These are phyloP conservation scores for Rosa persica DNA, from an alignment of 306 rosid species.

Conservation along the genomic window DNA sequence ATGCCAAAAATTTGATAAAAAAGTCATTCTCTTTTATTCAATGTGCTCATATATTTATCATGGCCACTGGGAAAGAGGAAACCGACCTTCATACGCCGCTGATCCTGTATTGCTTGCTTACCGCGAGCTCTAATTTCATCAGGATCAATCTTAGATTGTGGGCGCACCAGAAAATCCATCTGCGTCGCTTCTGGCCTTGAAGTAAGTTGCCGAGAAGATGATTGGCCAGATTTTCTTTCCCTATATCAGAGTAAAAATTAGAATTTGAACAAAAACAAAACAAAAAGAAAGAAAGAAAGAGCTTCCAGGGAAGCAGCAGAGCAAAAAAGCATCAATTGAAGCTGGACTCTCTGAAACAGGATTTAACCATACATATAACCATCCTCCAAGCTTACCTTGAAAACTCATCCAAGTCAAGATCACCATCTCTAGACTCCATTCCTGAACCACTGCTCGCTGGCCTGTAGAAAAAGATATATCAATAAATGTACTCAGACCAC, in stretches of 20 bases:
- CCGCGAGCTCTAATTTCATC: slow-evolving; percentile 91
- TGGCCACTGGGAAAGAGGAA: neutral
- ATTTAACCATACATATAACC: neutral
- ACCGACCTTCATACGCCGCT: slow-evolving; percentile 85
- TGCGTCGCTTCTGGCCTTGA: slow-evolving; percentile 96
- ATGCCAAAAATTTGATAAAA: neutral
- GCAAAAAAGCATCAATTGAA: neutral
- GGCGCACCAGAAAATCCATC: slow-evolving; percentile 88
- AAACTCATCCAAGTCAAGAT: slow-evolving; percentile 85
- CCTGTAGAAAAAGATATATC: slow-evolving; percentile 44
- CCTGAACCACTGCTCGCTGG: slow-evolving; percentile 69
- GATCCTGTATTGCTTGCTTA: slow-evolving; percentile 78
- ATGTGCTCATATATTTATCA: neutral
- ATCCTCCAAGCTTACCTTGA: slow-evolving; percentile 60
- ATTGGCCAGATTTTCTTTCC: slow-evolving; percentile 75
- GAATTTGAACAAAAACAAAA: neutral
- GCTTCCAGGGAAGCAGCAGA: neutral
- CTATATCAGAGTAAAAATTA: slow-evolving; percentile 45
- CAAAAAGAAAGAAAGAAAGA: neutral
- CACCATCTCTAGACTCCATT: slow-evolving; percentile 92
- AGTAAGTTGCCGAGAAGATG: slow-evolving; percentile 79
- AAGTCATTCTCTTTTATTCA: neutral
- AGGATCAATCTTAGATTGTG: slow-evolving; percentile 91
- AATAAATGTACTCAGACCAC: neutral
- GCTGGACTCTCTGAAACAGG: neutral